These are phyloP conservation scores for Mycena filopes DNA, from an alignment of 768 basidiomycete species.

Conservation along the genomic window DNA sequence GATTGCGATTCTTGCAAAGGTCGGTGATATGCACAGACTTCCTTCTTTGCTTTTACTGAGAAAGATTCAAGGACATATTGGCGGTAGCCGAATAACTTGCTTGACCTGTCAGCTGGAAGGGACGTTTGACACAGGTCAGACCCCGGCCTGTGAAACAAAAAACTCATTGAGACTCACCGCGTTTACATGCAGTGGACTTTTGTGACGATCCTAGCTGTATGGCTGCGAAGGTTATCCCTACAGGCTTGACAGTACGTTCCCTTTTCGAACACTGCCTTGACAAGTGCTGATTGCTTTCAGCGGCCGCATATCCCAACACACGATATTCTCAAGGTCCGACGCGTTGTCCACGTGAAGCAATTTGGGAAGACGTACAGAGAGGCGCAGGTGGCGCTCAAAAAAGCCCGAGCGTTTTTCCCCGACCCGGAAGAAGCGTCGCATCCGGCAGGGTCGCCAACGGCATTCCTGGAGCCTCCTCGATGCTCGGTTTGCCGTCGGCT, in stretches of 20 bases:
- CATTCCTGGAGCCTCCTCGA: not conserved
- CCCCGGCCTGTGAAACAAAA: too few species aligned
- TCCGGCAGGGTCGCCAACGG: not conserved
- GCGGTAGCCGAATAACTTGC: constrained; percentile 43
- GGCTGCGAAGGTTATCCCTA: constrained; percentile 28
- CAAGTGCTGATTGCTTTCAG: constrained; percentile 6
- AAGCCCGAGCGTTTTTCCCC: constrained; percentile 27
- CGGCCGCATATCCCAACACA: constrained; percentile 41
- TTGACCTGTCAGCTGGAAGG: constrained; percentile 40
- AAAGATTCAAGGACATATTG: constrained; percentile 39
- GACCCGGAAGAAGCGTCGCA: constrained; percentile 6
- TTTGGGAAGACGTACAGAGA: constrained; percentile 34
- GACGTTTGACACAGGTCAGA: constrained; percentile 32
- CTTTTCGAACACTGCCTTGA: not conserved
- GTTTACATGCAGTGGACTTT: constrained; percentile 38
- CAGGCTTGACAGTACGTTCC: constrained; percentile 24
- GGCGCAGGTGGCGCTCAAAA: constrained; percentile 36
- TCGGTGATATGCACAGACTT: not conserved
- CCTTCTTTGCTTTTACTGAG: not conserved
- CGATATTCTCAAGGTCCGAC: constrained; percentile 42
- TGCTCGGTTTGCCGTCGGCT: constrained; percentile 37
- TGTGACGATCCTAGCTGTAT: constrained; percentile 41
- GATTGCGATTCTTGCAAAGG: constrained; percentile 30
- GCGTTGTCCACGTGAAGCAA: constrained; percentile 30
- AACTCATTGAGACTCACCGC: not conserved